Evolutionary conservation across 768 basidiomycete species (phyloP).

Genomic region (Leccinum imitatum): DNA sequence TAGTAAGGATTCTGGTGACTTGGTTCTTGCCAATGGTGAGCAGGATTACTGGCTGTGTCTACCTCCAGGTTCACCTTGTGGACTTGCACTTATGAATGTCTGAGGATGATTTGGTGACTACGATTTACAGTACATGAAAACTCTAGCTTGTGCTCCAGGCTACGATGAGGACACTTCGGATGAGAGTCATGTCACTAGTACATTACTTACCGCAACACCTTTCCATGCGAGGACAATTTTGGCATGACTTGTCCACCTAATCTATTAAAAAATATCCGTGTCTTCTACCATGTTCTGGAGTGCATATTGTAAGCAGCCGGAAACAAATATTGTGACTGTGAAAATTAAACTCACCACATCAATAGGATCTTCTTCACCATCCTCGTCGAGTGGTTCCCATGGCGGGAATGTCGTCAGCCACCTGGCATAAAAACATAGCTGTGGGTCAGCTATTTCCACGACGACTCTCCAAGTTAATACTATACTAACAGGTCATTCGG

Average conservation of each 20-base stretch:
- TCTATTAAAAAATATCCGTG: neutral
- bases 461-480: neutral
- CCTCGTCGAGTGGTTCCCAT: conserved; percentile 30
- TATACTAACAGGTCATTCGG: conserved; percentile 21
- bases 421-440: conserved; percentile 1
- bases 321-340: neutral
- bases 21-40: too few relatives aligned
- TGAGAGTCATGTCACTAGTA: too few relatives aligned
- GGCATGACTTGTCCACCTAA: neutral
- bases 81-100: too few relatives aligned
- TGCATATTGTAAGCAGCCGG: neutral
- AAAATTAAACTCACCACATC: conserved; percentile 11
- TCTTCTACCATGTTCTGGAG: conserved; percentile 7
- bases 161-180: too few relatives aligned
- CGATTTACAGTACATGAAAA: too few relatives aligned
- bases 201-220: too few relatives aligned
- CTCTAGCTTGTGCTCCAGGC: too few relatives aligned
- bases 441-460: neutral
- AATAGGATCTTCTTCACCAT: conserved; percentile 23
- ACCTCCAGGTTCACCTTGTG: too few relatives aligned
- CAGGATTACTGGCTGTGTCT: too few relatives aligned
- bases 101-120: too few relatives aligned
- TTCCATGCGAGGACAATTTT: too few relatives aligned
- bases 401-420: conserved; percentile 20
- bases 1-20: too few relatives aligned